phyloP scores from a whole-genome alignment of 1,139 yeast genomes.

The Debaryomyces udenii region DNA sequence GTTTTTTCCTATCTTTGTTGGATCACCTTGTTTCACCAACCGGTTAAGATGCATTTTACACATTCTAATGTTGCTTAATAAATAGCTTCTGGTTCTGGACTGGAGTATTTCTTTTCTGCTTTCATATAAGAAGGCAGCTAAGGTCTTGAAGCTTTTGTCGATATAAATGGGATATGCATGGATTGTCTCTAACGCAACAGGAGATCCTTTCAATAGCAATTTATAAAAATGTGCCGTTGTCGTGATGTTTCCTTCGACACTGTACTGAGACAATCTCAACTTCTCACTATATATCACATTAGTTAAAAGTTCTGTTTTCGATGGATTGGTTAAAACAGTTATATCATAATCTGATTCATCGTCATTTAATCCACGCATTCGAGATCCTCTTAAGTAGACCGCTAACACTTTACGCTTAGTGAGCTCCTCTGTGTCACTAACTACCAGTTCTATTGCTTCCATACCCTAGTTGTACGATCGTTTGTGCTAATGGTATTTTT shows the following conservation, averaged over 20 bases:
- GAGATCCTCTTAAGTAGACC: conserved; percentile 3
- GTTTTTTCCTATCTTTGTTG: conserved; percentile 2
- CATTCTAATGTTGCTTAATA: conserved; percentile 4
- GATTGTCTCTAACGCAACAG: not conserved
- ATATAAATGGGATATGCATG: not conserved
- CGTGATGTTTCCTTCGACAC: not conserved
- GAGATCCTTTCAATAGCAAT: not conserved
- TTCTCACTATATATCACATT: conserved; percentile 1
- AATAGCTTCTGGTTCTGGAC: not conserved
- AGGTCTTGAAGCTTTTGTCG: not conserved
- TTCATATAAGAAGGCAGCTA: not conserved
- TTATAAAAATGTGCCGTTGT: not conserved
- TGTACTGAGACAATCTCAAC: conserved; percentile 1
- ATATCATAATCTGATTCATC: conserved; percentile 2
- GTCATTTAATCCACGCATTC: conserved; percentile 2
- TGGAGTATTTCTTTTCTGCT: conserved; percentile 2
- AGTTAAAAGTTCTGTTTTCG: conserved; percentile 2
- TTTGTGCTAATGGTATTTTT: not conserved
- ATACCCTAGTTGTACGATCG: not conserved
- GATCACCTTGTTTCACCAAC: conserved; percentile 1
- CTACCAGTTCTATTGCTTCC: conserved; percentile 2
- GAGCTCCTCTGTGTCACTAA: conserved; percentile 1
- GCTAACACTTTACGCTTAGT: conserved; percentile 1
- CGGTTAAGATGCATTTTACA: conserved; percentile 3
- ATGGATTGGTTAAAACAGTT: conserved; percentile 1